Percentiles rank a stretch among this genome's conserved stretches.
Evolutionary conservation across 1,284 basidiomycete species (phyloP).

Genomic region (Leccinum variabile): DNA sequence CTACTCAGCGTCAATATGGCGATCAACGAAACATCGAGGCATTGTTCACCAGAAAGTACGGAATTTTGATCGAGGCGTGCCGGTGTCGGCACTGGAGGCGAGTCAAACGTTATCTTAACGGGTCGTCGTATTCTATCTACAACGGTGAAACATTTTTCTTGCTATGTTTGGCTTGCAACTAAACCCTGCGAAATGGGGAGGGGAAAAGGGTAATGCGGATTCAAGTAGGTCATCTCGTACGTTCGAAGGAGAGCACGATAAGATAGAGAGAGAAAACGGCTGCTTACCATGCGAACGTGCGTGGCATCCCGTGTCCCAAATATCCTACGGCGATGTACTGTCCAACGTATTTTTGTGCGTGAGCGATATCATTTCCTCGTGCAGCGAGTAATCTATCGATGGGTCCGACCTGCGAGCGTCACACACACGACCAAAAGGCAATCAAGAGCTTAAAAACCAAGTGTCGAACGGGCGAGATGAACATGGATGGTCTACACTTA

Average conservation of each 20-base stretch:
- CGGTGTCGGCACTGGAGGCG: too few relatives aligned
- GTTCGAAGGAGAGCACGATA: background rate
- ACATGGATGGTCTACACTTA: slow-evolving; percentile 39
- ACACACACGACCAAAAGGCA: background rate
- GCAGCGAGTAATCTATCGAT: slow-evolving; percentile 40
- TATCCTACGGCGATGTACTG: slow-evolving; percentile 79
- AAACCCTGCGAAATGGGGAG: too few relatives aligned
- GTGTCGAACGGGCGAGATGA: background rate
- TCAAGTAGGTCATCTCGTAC: background rate
- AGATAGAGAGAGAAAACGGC: background rate
- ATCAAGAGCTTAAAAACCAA: background rate
- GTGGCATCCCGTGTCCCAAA: slow-evolving; percentile 79
- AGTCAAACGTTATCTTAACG: too few relatives aligned
- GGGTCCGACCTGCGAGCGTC: slow-evolving; percentile 58
- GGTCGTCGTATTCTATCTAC: too few relatives aligned
- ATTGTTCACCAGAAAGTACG: too few relatives aligned
- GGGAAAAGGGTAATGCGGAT: too few relatives aligned
- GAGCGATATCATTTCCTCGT: slow-evolving; percentile 18
- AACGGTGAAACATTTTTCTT: too few relatives aligned
- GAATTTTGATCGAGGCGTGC: too few relatives aligned
- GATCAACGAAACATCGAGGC: too few relatives aligned
- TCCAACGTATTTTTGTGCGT: slow-evolving; percentile 39
- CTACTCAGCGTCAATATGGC: slow-evolving; percentile 35
- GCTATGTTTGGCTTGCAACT: too few relatives aligned
- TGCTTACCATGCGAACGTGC: slow-evolving; percentile 58